Evolutionary conservation across 306 rosid species (phyloP).

Genomic region (Mimosa pudica): DNA sequence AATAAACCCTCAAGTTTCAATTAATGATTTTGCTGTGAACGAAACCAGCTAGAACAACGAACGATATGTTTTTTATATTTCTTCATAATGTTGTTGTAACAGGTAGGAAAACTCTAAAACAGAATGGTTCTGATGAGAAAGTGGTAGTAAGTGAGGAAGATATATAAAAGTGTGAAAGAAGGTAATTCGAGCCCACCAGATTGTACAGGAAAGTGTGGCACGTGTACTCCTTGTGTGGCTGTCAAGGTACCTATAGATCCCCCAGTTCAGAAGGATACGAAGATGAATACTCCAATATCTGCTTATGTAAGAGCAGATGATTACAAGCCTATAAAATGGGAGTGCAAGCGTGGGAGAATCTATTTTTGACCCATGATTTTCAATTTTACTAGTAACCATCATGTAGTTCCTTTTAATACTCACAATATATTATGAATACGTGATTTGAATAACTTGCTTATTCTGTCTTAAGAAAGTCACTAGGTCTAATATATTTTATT

Average conservation of each 20-base stretch:
- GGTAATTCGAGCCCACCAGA: constrained; percentile 81
- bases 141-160: constrained; percentile 47
- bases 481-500: too few species aligned
- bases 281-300: constrained; percentile 46
- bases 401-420: not conserved
- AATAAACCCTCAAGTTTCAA: constrained; percentile 20
- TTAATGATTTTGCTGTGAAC: not conserved
- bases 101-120: constrained; percentile 58
- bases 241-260: constrained; percentile 61
- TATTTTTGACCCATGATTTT: constrained; percentile 77
- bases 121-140: constrained; percentile 43
- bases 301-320: constrained; percentile 59
- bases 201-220: constrained; percentile 76
- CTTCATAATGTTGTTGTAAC: constrained; percentile 39
- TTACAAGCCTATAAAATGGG: constrained; percentile 97
- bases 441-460: too few species aligned
- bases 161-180: constrained; percentile 43
- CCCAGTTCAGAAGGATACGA: constrained; percentile 40
- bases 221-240: constrained; percentile 73
- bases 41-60: constrained; percentile 3
- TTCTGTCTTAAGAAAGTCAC: too few species aligned
- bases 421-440: too few species aligned
- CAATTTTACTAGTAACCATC: not conserved
- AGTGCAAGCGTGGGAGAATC: constrained; percentile 84
- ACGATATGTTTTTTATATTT: not conserved